phyloP scores from a whole-genome alignment of 345 rosid species.

The Euphorbia pulcherrima region DNA sequence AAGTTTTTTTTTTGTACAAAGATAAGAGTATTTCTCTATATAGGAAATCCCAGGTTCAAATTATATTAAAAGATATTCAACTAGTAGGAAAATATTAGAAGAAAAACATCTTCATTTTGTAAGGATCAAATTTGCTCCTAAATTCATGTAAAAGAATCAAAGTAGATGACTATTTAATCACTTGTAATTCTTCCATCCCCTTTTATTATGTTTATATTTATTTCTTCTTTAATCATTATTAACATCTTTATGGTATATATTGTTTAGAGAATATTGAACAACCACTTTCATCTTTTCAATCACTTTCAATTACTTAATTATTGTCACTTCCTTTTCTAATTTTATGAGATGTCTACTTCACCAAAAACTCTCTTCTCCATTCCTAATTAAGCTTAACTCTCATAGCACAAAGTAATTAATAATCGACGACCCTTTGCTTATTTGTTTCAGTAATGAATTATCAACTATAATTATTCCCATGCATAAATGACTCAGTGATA shows the following conservation, averaged over 20 bases:
- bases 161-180: neutral
- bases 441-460: neutral
- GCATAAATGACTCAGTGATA: neutral
- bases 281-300: constrained; percentile 7
- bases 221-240: constrained; percentile 18
- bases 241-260: constrained; percentile 7
- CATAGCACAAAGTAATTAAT: constrained; percentile 27
- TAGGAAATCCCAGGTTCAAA: too few species aligned
- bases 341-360: constrained; percentile 24
- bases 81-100: too few species aligned
- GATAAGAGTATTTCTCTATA: too few species aligned
- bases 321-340: constrained; percentile 15
- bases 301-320: constrained; percentile 18
- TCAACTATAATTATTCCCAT: neutral
- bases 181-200: neutral
- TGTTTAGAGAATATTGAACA: constrained; percentile 16
- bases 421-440: constrained; percentile 1
- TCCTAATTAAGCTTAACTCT: constrained; percentile 23
- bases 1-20: too few species aligned
- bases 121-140: too few species aligned
- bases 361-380: constrained; percentile 18
- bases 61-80: too few species aligned
- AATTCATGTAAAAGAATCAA: neutral
- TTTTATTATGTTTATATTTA: neutral
- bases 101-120: too few species aligned